Percentiles rank a stretch among this genome's conserved stretches.
Conservation (phyloP, 179 eudicot genomes). For the Monotropa hypopitys region DNA sequence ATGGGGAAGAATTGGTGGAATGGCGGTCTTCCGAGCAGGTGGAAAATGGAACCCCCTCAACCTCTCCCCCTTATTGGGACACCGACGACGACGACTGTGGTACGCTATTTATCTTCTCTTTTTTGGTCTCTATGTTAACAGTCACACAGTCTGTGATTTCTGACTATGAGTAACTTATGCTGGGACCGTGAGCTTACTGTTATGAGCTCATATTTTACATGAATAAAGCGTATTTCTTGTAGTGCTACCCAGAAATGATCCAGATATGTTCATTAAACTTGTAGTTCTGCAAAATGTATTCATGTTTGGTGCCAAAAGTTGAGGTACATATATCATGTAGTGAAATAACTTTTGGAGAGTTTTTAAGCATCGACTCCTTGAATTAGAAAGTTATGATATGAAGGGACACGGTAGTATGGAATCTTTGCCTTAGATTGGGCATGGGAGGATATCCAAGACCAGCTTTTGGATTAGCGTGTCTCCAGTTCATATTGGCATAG, state of each 20-base stretch:
- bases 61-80: constrained; percentile 92
- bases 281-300: not conserved
- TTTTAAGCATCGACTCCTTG: not conserved
- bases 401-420: not conserved
- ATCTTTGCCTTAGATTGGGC: not conserved
- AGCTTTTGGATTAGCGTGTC: not conserved
- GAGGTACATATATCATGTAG: not conserved
- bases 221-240: not conserved
- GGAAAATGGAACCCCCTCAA: constrained; percentile 60
- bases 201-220: not conserved
- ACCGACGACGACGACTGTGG: constrained; percentile 68
- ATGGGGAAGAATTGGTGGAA: constrained; percentile 55
- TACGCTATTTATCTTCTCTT: constrained; percentile 15
- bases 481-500: not conserved
- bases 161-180: not conserved
- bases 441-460: not conserved
- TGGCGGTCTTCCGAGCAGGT: constrained; percentile 76
- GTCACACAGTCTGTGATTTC: not conserved
- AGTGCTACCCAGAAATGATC: not conserved
- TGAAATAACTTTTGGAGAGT: not conserved
- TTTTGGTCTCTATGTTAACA: not conserved
- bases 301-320: not conserved
- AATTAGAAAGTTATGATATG: not conserved
- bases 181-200: not conserved
- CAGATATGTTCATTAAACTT: not conserved